Conservation (phyloP, 352 stramenopile species). For the Globisporangium okanoganense region DNA sequence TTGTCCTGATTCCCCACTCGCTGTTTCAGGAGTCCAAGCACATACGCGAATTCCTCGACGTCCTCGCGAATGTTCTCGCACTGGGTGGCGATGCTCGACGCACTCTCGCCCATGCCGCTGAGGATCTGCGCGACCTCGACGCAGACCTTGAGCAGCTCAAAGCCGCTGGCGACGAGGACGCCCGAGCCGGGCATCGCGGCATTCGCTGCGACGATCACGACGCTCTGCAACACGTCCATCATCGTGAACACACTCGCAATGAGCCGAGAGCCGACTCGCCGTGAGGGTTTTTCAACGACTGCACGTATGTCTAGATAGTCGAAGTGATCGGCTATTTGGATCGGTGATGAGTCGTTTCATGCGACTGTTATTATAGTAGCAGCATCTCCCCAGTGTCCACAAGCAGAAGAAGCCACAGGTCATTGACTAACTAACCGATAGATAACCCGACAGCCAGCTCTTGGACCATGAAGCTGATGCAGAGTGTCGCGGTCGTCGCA, state of each 20-base stretch:
- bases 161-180: not conserved
- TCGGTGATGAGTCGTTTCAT: too few species aligned
- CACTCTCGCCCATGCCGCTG: not conserved
- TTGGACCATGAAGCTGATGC: not conserved
- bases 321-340: too few species aligned
- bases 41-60: constrained; percentile 1
- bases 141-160: not conserved
- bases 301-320: too few species aligned
- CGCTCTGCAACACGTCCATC: constrained; percentile 2
- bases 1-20: not conserved
- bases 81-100: not conserved
- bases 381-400: too few species aligned
- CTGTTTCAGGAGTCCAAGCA: not conserved
- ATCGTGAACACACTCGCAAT: not conserved
- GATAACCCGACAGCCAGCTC: too few species aligned
- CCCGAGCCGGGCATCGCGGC: not conserved
- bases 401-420: too few species aligned
- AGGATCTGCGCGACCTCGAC: not conserved
- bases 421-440: too few species aligned
- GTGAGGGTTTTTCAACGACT: too few species aligned
- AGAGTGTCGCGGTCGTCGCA: not conserved
- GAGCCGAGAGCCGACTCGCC: not conserved
- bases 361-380: too few species aligned
- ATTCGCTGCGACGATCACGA: not conserved
- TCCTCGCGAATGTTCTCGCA: not conserved